Base-by-base conservation (phyloP, 768 basidiomycete species). In the Kwoniella sp. region DNA sequence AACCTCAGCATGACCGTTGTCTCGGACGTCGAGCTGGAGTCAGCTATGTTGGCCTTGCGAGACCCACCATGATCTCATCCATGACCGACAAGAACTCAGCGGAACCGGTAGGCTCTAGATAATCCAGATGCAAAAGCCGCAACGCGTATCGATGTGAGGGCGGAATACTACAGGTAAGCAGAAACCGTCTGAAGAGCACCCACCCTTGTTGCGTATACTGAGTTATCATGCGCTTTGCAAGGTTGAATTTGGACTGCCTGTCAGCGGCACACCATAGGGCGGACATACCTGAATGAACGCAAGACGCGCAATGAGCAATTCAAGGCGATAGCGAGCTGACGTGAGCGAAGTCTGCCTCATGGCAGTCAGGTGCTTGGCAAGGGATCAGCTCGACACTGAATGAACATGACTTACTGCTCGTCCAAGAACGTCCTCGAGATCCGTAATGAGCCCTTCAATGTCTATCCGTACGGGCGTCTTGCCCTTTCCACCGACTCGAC, bases 71-170 rank as follows among this genome's bases (percentile, higher is more conserved):
- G 1, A 67, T 25, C 10, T 67, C 59, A 9, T 51, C 40, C 11
- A 56, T 27, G 14, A 60, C 41, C 8, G 6, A 44, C 11, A 67
- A 22, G 11, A 52, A 50, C 12, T 63, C 58, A 26, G 42, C 53
- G 34, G 33, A 43, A 33, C 44, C 46, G n/a, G 43, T 45, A n/a
- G 25, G 15, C 26, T 52, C 55, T 1, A 57, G 27, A 37, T 22
- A 53, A 20, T 58, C 57, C 8, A 58, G 57, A n/a, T 50, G 40
- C 7, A 67, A 44, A 3, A 67, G 39, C 32, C 53, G 50, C 4
- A 67, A 25, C 5, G 56, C 39, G 36, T 67, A 63, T 2, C 59
- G 53, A 53, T 62, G 53, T 15, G 50, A 44, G 7, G 41, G 19
- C 6, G 38, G 20, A 26, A 51, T 53, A 29, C 15, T 42, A 7